Percentiles rank a stretch among this genome's conserved stretches.
Evolutionary conservation across 805 yeast genomes (phyloP).

Genomic region (Saccharomyces eubayanus): DNA sequence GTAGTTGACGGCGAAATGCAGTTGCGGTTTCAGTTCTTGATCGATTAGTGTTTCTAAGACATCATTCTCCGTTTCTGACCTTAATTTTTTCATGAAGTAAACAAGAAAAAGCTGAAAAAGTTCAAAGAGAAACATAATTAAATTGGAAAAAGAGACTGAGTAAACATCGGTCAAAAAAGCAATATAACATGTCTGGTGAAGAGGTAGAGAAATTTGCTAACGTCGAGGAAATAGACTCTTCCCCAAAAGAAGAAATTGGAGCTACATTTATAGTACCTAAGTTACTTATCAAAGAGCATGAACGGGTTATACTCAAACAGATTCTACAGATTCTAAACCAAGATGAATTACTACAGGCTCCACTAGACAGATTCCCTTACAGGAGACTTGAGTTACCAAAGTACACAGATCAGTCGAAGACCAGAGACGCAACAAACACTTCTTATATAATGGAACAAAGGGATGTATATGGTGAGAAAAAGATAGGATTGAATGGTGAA

Average conservation of each 20-base stretch:
- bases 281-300: constrained; percentile 10
- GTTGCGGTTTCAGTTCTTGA: too few species aligned
- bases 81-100: too few species aligned
- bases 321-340: constrained; percentile 13
- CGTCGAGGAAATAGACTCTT: neutral
- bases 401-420: constrained; percentile 5
- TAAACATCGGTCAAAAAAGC: neutral
- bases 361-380: constrained; percentile 15
- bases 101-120: too few species aligned
- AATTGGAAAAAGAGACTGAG: neutral
- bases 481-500: constrained; percentile 35
- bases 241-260: neutral
- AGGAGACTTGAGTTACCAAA: constrained; percentile 14
- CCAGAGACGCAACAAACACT: constrained; percentile 2
- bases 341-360: constrained; percentile 16
- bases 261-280: neutral
- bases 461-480: constrained; percentile 42
- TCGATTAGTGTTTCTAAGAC: too few species aligned
- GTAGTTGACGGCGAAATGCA: too few species aligned
- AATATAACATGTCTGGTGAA: neutral
- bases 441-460: constrained; percentile 12
- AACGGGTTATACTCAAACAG: constrained; percentile 19
- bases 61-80: too few species aligned
- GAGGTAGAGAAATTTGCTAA: neutral
- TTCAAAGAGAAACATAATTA: neutral